These are phyloP conservation scores for Mycena haematopus DNA, from an alignment of 768 basidiomycete genomes.

Conservation along the genomic window DNA sequence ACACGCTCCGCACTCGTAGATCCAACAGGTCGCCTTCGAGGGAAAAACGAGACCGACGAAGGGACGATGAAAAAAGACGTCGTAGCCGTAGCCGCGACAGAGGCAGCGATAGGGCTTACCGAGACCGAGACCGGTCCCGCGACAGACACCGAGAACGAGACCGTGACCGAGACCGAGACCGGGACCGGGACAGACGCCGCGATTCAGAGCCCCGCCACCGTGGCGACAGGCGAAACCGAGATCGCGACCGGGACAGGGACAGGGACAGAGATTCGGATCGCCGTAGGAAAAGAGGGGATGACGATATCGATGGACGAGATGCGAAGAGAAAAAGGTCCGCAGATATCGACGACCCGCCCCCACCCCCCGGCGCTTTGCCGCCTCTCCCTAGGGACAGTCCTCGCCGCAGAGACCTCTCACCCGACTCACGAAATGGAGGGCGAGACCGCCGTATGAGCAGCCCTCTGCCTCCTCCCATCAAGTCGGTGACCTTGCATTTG, in stretches of 20 bases:
- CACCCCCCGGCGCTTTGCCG: constrained; percentile 44
- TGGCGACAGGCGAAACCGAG: constrained; percentile 58
- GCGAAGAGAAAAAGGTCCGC: constrained; percentile 71
- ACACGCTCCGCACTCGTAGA: constrained; percentile 73
- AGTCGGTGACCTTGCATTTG: constrained; percentile 42
- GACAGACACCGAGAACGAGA: constrained; percentile 58
- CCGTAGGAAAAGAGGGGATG: constrained; percentile 70
- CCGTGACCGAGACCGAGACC: constrained; percentile 56
- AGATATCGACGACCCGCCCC: constrained; percentile 52
- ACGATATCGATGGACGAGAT: constrained; percentile 62
- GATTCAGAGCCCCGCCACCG: constrained; percentile 40
- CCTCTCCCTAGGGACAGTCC: constrained; percentile 59
- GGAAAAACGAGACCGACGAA: constrained; percentile 63
- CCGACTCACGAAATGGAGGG: constrained; percentile 56
- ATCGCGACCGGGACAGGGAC: constrained; percentile 57
- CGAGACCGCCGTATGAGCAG: constrained; percentile 42
- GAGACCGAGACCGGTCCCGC: constrained; percentile 62
- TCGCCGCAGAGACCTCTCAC: constrained; percentile 58
- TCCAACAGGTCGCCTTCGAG: constrained; percentile 78
- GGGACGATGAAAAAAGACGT: constrained; percentile 64
- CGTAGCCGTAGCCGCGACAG: constrained; percentile 70
- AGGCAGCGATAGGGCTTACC: constrained; percentile 55
- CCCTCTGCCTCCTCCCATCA: constrained; percentile 53
- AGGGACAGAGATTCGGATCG: constrained; percentile 56
- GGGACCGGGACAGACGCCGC: constrained; percentile 55